These are phyloP conservation scores for Neopestalotiopsis clavispora DNA, from an alignment of 2,329 filamentous ascomycete species.

Conservation along the genomic window DNA sequence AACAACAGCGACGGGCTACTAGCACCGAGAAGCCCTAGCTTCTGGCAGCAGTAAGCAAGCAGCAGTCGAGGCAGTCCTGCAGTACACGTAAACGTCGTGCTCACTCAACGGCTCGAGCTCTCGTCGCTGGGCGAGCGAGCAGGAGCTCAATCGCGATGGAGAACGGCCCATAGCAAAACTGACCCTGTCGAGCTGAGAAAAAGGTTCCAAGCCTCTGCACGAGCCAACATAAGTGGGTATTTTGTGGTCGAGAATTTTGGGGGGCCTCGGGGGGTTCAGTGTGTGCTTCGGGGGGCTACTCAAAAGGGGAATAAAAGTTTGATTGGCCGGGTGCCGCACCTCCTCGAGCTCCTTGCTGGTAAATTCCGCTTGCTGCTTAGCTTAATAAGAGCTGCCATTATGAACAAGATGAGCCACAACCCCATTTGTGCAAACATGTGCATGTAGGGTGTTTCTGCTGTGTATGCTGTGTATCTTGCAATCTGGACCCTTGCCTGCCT, in stretches of 20 bases:
- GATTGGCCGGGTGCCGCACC: slow-evolving; percentile 8
- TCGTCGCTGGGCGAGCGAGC: slow-evolving; percentile 4
- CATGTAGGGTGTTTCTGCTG: no score
- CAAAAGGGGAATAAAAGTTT: slow-evolving; percentile 12
- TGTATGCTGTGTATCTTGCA: no score
- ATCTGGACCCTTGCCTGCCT: background rate
- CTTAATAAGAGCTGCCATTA: background rate
- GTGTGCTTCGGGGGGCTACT: background rate
- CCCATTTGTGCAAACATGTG: background rate
- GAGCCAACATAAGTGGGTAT: slow-evolving; percentile 5
- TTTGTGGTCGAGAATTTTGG: background rate
- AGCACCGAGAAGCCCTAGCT: background rate
- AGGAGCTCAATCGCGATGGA: slow-evolving; percentile 1
- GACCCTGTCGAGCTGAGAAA: slow-evolving; percentile 17
- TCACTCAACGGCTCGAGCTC: slow-evolving; percentile 7
- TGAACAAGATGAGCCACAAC: slow-evolving; percentile 1
- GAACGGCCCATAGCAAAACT: background rate
- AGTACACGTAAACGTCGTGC: background rate
- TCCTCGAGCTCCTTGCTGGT: background rate
- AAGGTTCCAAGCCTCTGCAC: slow-evolving; percentile 17
- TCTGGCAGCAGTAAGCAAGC: no score
- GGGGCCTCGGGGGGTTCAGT: background rate
- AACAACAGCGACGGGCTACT: background rate
- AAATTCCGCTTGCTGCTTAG: background rate
- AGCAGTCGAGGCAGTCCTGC: no score